Conservation (phyloP, 163 green algal species). For the Scenedesmus sp. region DNA sequence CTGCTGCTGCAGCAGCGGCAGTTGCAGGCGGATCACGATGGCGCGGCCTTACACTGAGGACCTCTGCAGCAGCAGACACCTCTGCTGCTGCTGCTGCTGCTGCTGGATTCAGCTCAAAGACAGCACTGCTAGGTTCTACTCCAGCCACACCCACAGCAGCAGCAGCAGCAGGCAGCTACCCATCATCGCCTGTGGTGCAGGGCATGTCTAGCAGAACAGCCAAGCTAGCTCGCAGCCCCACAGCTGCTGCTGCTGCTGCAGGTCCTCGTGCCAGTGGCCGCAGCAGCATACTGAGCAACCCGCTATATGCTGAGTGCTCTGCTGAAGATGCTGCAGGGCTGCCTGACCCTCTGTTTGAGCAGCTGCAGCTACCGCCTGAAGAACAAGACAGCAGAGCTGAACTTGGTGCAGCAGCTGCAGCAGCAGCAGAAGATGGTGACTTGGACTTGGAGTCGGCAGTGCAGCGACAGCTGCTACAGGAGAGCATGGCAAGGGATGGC, state of each 20-base stretch:
- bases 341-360: background rate
- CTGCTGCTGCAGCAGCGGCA: background rate
- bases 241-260: background rate
- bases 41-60: background rate
- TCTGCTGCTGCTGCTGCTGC: background rate
- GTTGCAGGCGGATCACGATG: background rate
- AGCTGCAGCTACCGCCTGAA: background rate
- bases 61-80: background rate
- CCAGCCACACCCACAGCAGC: background rate
- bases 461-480: conserved; percentile 27
- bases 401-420: background rate
- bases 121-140: background rate
- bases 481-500: background rate
- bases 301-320: conserved; percentile 12
- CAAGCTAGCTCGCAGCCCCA: background rate
- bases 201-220: background rate
- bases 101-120: background rate
- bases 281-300: conserved; percentile 18
- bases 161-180: background rate
- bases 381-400: background rate
- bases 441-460: background rate
- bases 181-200: background rate
- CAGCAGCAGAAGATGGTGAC: background rate
- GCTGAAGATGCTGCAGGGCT: background rate
- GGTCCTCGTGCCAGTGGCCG: background rate